Evolutionary conservation across 1,139 yeast genomes (phyloP).

Genomic region (Wickerhamomyces sp.): DNA sequence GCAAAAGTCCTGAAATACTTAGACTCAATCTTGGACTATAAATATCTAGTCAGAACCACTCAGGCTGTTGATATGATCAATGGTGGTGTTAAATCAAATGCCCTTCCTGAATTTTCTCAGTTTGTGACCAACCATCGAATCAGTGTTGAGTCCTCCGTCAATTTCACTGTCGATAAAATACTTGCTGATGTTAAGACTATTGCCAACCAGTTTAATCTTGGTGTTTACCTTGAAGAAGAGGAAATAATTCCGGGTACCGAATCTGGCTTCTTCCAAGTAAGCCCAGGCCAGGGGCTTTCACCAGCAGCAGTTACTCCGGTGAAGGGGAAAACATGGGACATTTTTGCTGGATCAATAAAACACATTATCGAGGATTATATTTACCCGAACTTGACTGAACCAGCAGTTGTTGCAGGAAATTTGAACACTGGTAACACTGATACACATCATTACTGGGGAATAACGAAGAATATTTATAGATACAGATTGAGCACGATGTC

Average conservation of each 20-base stretch:
- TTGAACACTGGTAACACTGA: constrained; percentile 82
- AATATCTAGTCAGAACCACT: constrained; percentile 40
- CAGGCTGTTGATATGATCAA: constrained; percentile 48
- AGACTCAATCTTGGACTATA: constrained; percentile 9
- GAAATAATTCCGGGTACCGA: constrained; percentile 29
- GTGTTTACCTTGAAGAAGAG: constrained; percentile 34
- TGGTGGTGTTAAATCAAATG: constrained; percentile 53
- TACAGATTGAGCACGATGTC: constrained; percentile 31
- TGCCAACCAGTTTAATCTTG: constrained; percentile 27
- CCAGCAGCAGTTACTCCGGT: constrained; percentile 53
- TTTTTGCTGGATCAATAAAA: constrained; percentile 49
- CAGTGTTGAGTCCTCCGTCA: constrained; percentile 10
- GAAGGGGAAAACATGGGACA: constrained; percentile 41
- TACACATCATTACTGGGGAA: constrained; percentile 70
- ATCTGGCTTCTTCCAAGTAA: constrained; percentile 44
- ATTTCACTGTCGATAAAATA: constrained; percentile 7
- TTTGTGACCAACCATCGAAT: constrained; percentile 37
- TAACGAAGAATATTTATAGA: constrained; percentile 71
- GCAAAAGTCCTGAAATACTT: constrained; percentile 30
- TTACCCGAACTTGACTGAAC: constrained; percentile 32
- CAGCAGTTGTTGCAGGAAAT: constrained; percentile 47
- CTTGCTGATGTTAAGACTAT: constrained; percentile 5
- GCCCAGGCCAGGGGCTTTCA: constrained; percentile 30
- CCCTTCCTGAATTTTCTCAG: constrained; percentile 47
- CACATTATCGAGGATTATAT: constrained; percentile 40